phyloP scores from a whole-genome alignment of 192 early-diverging fungal genomes.

The Mortierella hygrophila region DNA sequence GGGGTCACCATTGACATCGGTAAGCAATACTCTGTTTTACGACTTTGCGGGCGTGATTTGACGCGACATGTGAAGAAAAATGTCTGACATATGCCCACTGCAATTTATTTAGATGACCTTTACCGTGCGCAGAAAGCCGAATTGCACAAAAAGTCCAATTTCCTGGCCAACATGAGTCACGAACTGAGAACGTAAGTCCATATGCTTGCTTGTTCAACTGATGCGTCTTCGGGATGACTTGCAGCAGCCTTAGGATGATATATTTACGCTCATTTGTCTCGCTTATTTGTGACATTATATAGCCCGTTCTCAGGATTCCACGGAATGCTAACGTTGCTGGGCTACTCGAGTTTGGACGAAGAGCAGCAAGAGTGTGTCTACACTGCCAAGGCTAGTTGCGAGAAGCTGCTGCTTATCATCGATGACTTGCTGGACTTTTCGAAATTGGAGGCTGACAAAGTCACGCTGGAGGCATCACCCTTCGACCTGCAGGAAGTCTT shows the following conservation, averaged over 20 bases:
- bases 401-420: slow-evolving; percentile 63
- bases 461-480: slow-evolving; percentile 62
- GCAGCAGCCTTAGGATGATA: neutral
- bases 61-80: neutral
- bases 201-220: neutral
- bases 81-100: neutral
- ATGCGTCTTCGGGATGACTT: neutral
- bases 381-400: slow-evolving; percentile 65
- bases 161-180: slow-evolving; percentile 65
- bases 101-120: slow-evolving; percentile 32
- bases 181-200: slow-evolving; percentile 44
- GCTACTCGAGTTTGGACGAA: slow-evolving; percentile 61
- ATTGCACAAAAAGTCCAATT: slow-evolving; percentile 60
- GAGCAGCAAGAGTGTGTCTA: slow-evolving; percentile 63
- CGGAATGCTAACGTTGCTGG: slow-evolving; percentile 65
- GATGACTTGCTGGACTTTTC: slow-evolving; percentile 64
- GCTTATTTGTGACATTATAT: neutral
- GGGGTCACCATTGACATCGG: slow-evolving; percentile 54
- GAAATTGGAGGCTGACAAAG: slow-evolving; percentile 71
- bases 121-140: slow-evolving; percentile 59
- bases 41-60: neutral
- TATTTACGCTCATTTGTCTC: neutral
- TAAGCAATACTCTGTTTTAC: slow-evolving; percentile 11
- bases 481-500: slow-evolving; percentile 68
- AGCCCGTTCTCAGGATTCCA: slow-evolving; percentile 67